phyloP scores from a whole-genome alignment of 2,329 filamentous ascomycete genomes.

The Plectosphaerella plurivora region DNA sequence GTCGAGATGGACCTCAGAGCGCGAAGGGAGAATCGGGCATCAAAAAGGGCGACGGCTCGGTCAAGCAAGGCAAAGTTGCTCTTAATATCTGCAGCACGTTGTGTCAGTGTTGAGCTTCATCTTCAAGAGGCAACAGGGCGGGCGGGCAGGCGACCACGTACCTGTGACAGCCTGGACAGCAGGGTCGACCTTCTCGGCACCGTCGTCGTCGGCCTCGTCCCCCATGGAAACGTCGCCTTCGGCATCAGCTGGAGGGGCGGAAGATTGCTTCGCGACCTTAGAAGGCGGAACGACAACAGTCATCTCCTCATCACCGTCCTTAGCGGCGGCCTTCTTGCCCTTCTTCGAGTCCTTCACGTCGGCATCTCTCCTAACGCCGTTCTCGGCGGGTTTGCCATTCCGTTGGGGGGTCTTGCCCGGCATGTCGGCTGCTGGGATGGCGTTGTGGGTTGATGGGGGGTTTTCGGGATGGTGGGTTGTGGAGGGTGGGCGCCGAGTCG shows the following conservation, averaged over 20 bases:
- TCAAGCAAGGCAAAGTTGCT: conserved; percentile 89
- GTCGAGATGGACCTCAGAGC: conserved; percentile 94
- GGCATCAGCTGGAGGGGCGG: conserved; percentile 53
- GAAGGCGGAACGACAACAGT: conserved; percentile 74
- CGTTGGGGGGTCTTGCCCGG: conserved; percentile 69
- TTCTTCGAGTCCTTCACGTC: conserved; percentile 69
- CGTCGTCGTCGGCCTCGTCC: conserved; percentile 47
- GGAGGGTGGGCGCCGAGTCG: not conserved
- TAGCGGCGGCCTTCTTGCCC: conserved; percentile 59
- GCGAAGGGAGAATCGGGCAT: conserved; percentile 89
- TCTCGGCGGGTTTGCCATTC: conserved; percentile 66
- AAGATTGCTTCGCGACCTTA: conserved; percentile 57
- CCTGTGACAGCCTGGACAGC: conserved; percentile 56
- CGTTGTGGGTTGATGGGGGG: conserved; percentile 2
- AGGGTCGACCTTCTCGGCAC: conserved; percentile 55
- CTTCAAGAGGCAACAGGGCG: not conserved
- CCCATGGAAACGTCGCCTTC: conserved; percentile 72
- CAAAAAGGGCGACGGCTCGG: conserved; percentile 86
- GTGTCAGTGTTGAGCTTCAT: conserved; percentile 3
- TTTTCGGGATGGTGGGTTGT: not conserved
- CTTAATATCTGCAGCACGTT: conserved; percentile 74
- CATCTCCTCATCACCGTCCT: conserved; percentile 74
- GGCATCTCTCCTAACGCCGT: conserved; percentile 63
- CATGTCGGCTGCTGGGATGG: conserved; percentile 41
- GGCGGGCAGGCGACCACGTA: conserved; percentile 27